These are phyloP conservation scores for Taiozyma sp. DNA, from an alignment of 1,139 yeast genomes.

Conservation along the genomic window DNA sequence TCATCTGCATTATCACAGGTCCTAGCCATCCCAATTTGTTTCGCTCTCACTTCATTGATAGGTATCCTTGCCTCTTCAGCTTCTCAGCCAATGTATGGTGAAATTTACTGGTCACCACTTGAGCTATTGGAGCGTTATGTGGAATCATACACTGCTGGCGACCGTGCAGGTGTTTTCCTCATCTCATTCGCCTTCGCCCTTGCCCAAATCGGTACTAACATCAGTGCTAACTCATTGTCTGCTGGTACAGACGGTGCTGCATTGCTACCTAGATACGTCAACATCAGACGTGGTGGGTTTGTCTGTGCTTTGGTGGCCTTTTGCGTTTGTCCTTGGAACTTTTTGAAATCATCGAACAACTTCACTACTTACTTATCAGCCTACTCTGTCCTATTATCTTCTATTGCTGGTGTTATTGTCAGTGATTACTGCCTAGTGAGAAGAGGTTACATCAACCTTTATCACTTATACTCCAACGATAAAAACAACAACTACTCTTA, in stretches of 20 bases:
- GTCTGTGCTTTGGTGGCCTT: slow-evolving; percentile 75
- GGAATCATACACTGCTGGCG: slow-evolving; percentile 55
- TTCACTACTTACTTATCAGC: slow-evolving; percentile 85
- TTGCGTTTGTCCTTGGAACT: slow-evolving; percentile 85
- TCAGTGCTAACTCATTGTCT: slow-evolving; percentile 82
- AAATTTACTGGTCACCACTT: slow-evolving; percentile 80
- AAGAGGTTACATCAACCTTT: slow-evolving; percentile 62
- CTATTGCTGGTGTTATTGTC: slow-evolving; percentile 80
- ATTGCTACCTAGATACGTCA: slow-evolving; percentile 68
- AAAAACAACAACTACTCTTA: slow-evolving; percentile 50
- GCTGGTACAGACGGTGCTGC: slow-evolving; percentile 94
- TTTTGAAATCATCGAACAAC: slow-evolving; percentile 64
- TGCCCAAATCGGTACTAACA: slow-evolving; percentile 90
- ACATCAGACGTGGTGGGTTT: slow-evolving; percentile 76
- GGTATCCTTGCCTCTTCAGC: slow-evolving; percentile 88
- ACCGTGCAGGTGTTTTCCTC: slow-evolving; percentile 84
- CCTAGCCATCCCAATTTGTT: slow-evolving; percentile 67
- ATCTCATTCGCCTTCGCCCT: slow-evolving; percentile 72
- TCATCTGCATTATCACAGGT: slow-evolving; percentile 49
- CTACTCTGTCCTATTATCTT: slow-evolving; percentile 78
- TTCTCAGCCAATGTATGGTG: slow-evolving; percentile 61
- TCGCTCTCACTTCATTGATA: slow-evolving; percentile 75
- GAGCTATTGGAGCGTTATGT: slow-evolving; percentile 67
- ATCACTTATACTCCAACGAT: slow-evolving; percentile 53
- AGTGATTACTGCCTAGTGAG: slow-evolving; percentile 73